A percentile compares a stretch with the other conserved stretches of the same genome.
These are phyloP conservation scores for Acer yangbiense DNA, from an alignment of 345 rosid genomes.

Conservation along the genomic window DNA sequence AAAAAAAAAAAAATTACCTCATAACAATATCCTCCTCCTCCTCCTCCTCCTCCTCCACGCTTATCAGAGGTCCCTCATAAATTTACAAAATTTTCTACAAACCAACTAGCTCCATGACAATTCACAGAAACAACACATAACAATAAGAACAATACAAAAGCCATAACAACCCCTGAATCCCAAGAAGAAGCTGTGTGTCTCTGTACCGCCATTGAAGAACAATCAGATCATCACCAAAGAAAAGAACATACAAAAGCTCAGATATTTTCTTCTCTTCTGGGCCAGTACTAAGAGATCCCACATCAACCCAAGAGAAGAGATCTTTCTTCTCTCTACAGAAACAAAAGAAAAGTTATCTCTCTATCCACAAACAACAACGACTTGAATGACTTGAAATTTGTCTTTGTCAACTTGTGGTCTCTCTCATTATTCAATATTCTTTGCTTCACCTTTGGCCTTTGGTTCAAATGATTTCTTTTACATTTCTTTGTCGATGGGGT, in stretches of 20 bases:
- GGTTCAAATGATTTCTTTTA: conserved; percentile 11
- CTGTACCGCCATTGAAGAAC: conserved; percentile 23
- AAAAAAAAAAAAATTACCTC: conserved; percentile 21
- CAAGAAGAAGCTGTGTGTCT: conserved; percentile 19
- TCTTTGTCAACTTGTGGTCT: conserved; percentile 57
- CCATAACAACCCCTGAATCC: conserved; percentile 16
- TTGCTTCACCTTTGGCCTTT: conserved; percentile 31
- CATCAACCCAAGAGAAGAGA: conserved; percentile 28
- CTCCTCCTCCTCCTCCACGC: conserved; percentile 1
- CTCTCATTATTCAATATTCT: conserved; percentile 19
- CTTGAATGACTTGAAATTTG: conserved; percentile 42
- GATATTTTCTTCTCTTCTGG: conserved; percentile 27
- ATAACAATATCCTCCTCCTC: conserved; percentile 26
- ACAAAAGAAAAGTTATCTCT: conserved; percentile 10
- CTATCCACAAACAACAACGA: conserved; percentile 14
- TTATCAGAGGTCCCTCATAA: conserved; percentile 19
- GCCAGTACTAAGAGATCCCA: conserved; percentile 37
- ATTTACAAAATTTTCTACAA: conserved; percentile 26
- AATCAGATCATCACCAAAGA: conserved; percentile 23
- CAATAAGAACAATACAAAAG: neutral
- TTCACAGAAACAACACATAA: conserved; percentile 11
- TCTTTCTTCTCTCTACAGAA: conserved; percentile 15
- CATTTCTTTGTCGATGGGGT: conserved; percentile 6
- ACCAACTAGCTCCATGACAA: conserved; percentile 21
- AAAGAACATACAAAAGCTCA: conserved; percentile 17